Evolutionary conservation across 2,329 filamentous ascomycete genomes (phyloP), one percentile per base, ranked within the genome.

Genomic region (Conoideocrella luteorostrata): DNA sequence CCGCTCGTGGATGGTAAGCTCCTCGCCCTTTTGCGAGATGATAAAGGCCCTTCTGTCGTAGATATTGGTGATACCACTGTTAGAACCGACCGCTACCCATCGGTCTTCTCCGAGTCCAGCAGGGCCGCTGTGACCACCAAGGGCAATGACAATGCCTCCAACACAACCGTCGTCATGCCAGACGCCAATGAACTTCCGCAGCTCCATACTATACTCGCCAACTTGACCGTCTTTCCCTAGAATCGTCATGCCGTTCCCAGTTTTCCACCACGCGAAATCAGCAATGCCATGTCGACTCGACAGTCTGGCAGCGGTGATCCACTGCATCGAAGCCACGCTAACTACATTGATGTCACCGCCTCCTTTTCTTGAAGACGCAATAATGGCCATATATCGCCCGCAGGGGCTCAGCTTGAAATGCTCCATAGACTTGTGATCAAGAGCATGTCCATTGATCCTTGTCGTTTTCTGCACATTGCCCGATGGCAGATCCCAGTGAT

Each of bases 161-260:
- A 94, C 82, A 24, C 85, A 87, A 47, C 93, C 93, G 55, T 95
- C 88, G 56, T 98, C 93, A 39, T 80, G 75, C 93, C 93, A 98
- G 42, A 89, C 70, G 3, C 82, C 87, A 2, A 95, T 59, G 41
- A 95, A 86, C 10, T 82, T 77, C 45, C 75, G 76, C 20, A 77
- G 68, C 18, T 72, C 70, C 47, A 94, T 71, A 58, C 82, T 84
- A 78, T 88, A 98, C 69, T 98, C 93, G 42, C 87, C 89, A 6
- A 97, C 78, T 58, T 95, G 87, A 20, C 93, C 93, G 52, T 86
- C 88, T 63, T 85, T 90, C 47, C 88, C 89, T 1, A 86, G 79
- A 33, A 95, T 85, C 1, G 82, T 84, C 56, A 98, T 71, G 4
- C 90, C 91, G 32, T 83, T 77, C 26, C 90, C 86, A 48, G 88